Base-by-base conservation (phyloP, 73 alveolate genomes). In the Symbiodinium natans region DNA sequence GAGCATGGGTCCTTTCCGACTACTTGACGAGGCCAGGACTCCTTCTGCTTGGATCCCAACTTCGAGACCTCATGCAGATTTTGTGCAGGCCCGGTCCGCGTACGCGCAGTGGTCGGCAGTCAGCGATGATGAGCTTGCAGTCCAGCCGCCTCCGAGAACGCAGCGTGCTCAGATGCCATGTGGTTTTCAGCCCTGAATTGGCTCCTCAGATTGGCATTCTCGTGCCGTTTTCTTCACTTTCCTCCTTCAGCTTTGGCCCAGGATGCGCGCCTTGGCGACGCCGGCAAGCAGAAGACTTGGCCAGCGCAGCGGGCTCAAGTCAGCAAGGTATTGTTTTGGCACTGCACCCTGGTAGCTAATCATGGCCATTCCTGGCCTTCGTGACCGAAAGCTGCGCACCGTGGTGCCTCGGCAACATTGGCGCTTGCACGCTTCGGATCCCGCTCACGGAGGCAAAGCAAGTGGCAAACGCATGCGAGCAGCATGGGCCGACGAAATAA, bases 51-150 rank as follows among this genome's bases (percentile, higher is more conserved):
- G 27, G 68, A 2, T 52, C 68, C 68, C 21, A 17, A 52, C 68
- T 17, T 21, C 68, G 29, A 52, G 13, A 17, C 21, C 68, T 21
- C 21, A 17, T 27, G 13, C 68, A 48, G 68, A 4, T 52, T 63
- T 15, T 27, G 36, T 63, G 77, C 40, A 63, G 77, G 77, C 77
- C 77, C 77, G 77, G 34, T 63, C 77, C 34, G 77, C 77, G 39
- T 63, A 63, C 25, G 77, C 77, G 36, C 77, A 63, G 77, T 63
- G 77, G 77, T 31, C 77, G 25, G 77, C 77, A 21, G 77, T 63
- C 77, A 63, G 77, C 34, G 77, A 63, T 27, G 77, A 63, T 27
- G 77, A 63, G 17, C 77, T 63, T 63, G 36, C 77, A 63, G 77
- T 63, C 36, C 77, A 21, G 9, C 77, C 77, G 34, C 77, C 77